Percentiles rank a stretch among this genome's conserved stretches.
Evolutionary conservation across 2,329 filamentous ascomycete species (phyloP).

Genomic region (Beauveria brongniartii): DNA sequence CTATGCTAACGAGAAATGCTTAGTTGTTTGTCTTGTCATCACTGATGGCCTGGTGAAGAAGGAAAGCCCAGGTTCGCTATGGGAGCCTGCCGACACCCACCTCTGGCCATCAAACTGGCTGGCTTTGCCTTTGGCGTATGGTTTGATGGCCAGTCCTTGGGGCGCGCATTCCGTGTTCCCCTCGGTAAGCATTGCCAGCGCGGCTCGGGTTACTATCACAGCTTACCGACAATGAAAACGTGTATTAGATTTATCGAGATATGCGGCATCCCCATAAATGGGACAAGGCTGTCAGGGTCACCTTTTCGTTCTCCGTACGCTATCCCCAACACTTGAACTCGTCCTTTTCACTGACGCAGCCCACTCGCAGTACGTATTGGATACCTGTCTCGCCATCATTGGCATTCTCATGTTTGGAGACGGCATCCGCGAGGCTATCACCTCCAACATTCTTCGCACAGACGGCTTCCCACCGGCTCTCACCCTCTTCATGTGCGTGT

Average conservation of each 20-base stretch:
- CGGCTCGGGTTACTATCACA: not conserved
- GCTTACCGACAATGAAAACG: not conserved
- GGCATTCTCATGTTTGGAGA: conserved; percentile 95
- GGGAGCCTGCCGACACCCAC: conserved; percentile 70
- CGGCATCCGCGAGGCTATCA: conserved; percentile 78
- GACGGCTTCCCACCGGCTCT: conserved; percentile 65
- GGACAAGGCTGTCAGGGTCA: conserved; percentile 62
- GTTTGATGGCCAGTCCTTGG: conserved; percentile 74
- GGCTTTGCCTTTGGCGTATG: conserved; percentile 79
- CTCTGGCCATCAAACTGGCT: conserved; percentile 81
- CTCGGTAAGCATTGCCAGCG: conserved; percentile 42
- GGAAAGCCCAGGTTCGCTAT: conserved; percentile 70
- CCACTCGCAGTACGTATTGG: conserved; percentile 58
- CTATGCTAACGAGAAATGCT: not conserved
- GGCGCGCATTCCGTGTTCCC: conserved; percentile 66
- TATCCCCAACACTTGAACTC: conserved; percentile 4
- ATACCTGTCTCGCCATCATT: conserved; percentile 71
- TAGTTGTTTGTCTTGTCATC: conserved; percentile 77
- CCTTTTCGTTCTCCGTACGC: conserved; percentile 75
- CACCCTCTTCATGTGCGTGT: conserved; percentile 73
- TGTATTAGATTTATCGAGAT: conserved; percentile 49
- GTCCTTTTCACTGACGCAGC: not conserved
- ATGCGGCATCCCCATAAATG: conserved; percentile 77
- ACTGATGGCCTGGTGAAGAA: conserved; percentile 81
- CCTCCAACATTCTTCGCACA: conserved; percentile 74